Conservation (phyloP, 2,329 filamentous ascomycete genomes). For the Cadophora luteo-olivacea region DNA sequence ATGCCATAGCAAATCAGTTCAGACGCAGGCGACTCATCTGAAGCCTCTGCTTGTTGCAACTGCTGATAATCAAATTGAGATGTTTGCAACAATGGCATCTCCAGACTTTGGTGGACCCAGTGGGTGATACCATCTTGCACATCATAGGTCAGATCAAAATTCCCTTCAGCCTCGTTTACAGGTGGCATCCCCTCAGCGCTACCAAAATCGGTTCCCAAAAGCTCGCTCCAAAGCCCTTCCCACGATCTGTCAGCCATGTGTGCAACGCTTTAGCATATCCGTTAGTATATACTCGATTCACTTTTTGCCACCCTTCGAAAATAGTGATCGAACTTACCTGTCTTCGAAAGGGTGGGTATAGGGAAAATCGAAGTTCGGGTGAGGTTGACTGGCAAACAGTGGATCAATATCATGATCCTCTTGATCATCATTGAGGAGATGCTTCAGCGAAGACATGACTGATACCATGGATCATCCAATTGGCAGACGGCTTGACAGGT, state of each 20-base stretch:
- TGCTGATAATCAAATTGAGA: neutral
- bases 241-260: neutral
- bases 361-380: neutral
- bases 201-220: neutral
- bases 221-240: neutral
- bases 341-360: neutral
- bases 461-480: neutral
- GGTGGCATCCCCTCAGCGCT: neutral
- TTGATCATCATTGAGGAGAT: neutral
- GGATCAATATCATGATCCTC: neutral
- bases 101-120: neutral
- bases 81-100: neutral
- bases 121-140: neutral
- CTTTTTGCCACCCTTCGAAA: neutral
- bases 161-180: neutral
- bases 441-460: neutral
- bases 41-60: neutral
- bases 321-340: neutral
- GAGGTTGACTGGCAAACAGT: neutral
- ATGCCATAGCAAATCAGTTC: neutral
- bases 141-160: neutral
- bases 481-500: neutral
- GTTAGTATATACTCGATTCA: neutral
- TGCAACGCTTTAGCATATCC: neutral
- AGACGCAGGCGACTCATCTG: neutral